Conservation (phyloP, 176 grass and related monocot species). For the Oryza rufipogon region DNA sequence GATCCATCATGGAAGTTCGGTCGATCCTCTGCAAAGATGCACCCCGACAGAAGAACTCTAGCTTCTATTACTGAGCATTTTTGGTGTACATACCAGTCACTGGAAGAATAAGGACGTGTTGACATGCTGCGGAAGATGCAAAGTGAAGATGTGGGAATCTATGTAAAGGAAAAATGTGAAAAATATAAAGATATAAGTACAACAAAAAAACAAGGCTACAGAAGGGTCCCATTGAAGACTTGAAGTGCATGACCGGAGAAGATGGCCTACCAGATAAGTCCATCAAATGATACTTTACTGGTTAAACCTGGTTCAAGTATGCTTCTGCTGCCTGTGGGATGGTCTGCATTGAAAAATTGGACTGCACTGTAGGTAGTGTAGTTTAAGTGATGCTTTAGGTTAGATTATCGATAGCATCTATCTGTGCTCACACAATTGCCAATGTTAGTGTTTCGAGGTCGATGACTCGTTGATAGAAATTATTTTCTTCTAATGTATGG, state of each 20-base stretch:
- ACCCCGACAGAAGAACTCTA: constrained; percentile 68
- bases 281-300: constrained; percentile 33
- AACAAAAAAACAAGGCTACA: constrained; percentile 3
- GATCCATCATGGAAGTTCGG: constrained; percentile 95
- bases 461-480: constrained; percentile 28
- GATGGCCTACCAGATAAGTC: constrained; percentile 13
- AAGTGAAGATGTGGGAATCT: constrained; percentile 26
- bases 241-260: constrained; percentile 38
- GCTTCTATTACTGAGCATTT: constrained; percentile 70
- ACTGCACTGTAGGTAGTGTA: neutral
- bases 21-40: constrained; percentile 96
- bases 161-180: constrained; percentile 25
- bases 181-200: neutral
- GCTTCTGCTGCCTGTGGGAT: constrained; percentile 38
- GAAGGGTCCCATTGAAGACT: neutral
- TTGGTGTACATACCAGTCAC: constrained; percentile 38
- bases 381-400: constrained; percentile 9
- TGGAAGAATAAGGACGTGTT: neutral
- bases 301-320: constrained; percentile 25
- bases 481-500: neutral
- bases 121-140: neutral
- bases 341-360: neutral
- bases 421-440: constrained; percentile 6
- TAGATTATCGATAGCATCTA: constrained; percentile 41
- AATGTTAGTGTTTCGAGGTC: constrained; percentile 21